phyloP scores from a whole-genome alignment of 2,329 filamentous ascomycete species.

The Seiridium unicorne region DNA sequence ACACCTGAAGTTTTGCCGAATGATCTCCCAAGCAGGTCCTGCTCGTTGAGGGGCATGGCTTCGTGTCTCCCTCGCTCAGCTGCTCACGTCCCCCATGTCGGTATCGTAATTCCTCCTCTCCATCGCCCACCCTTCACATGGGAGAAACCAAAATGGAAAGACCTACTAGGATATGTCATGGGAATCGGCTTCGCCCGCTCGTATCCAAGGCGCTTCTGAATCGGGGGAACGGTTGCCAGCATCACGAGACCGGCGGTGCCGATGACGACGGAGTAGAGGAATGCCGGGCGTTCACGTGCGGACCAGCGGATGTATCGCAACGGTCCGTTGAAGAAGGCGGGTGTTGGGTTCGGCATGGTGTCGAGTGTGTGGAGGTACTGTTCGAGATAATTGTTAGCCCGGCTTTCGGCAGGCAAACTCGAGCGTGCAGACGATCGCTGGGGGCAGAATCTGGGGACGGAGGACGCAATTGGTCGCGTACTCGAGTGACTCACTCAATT shows the following conservation, averaged over 20 bases:
- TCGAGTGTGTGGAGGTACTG: not conserved
- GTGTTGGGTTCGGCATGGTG: conserved; percentile 61
- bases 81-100: not conserved
- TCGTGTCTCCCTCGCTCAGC: not conserved
- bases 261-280: conserved; percentile 83
- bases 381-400: not conserved
- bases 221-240: conserved; percentile 69
- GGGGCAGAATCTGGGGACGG: no score
- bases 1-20: no score
- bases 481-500: no score
- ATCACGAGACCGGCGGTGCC: conserved; percentile 70
- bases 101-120: not conserved
- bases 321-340: conserved; percentile 82
- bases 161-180: conserved; percentile 89
- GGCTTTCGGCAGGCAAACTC: no score
- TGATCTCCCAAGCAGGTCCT: no score
- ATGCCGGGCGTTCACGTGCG: conserved; percentile 81
- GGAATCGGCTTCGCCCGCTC: conserved; percentile 71
- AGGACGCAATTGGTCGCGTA: no score
- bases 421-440: no score
- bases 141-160: not conserved
- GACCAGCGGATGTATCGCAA: conserved; percentile 87
- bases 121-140: not conserved
- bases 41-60: no score
- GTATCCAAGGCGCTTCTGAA: conserved; percentile 73